phyloP scores from a whole-genome alignment of 345 rosid genomes.

The Murraya paniculata region DNA sequence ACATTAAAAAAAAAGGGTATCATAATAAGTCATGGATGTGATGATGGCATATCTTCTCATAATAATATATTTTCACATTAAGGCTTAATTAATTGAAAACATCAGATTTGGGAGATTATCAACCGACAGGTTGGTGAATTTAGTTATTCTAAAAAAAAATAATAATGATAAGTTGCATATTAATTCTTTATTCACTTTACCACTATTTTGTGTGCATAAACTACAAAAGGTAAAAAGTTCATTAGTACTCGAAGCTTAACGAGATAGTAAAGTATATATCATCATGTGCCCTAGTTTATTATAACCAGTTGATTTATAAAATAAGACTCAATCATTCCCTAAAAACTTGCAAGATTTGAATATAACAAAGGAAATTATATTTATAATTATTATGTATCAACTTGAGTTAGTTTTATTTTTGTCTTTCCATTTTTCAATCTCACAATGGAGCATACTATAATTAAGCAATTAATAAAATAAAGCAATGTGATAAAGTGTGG shows the following conservation, averaged over 20 bases:
- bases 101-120: background rate
- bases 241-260: too few species aligned
- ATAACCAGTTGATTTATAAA: background rate
- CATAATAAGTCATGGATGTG: background rate
- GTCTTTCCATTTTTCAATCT: background rate
- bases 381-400: background rate
- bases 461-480: background rate
- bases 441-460: background rate
- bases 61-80: background rate
- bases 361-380: background rate
- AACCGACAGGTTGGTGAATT: background rate
- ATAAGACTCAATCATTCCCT: background rate
- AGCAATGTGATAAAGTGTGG: background rate
- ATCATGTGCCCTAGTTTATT: background rate
- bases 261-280: too few species aligned
- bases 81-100: background rate
- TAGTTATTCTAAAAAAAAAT: background rate
- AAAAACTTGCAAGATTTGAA: too few species aligned
- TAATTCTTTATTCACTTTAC: too few species aligned
- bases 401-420: background rate
- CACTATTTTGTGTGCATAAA: too few species aligned
- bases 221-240: too few species aligned
- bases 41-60: background rate
- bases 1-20: too few species aligned
- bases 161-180: too few species aligned